Percentiles rank a stretch among this genome's conserved stretches.
Evolutionary conservation across 2,329 filamentous ascomycete genomes (phyloP).

Genomic region (Calcarisporium arbuscula): DNA sequence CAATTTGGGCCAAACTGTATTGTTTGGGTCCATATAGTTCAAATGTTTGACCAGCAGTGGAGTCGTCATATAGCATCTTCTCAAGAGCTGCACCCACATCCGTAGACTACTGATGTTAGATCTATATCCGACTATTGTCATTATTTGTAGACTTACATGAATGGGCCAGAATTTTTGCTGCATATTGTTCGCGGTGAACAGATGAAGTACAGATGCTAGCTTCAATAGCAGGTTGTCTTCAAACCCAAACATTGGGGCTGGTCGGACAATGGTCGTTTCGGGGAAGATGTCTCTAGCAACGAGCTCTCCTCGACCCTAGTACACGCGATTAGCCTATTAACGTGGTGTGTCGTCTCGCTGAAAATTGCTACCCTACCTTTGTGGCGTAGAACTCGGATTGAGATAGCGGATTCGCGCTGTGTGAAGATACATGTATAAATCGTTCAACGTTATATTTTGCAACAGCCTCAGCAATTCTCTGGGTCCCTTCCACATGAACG

Average conservation of each 20-base stretch:
- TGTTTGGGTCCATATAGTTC: slow-evolving; percentile 92
- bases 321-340: neutral
- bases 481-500: slow-evolving; percentile 85
- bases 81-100: slow-evolving; percentile 88
- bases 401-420: slow-evolving; percentile 78
- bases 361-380: slow-evolving; percentile 52
- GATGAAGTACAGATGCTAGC: slow-evolving; percentile 71
- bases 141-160: slow-evolving; percentile 53
- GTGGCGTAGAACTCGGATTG: slow-evolving; percentile 84
- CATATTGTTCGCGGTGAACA: slow-evolving; percentile 91
- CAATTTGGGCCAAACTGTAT: slow-evolving; percentile 84
- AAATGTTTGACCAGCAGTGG: slow-evolving; percentile 81
- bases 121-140: neutral
- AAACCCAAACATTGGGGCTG: slow-evolving; percentile 88
- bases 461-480: slow-evolving; percentile 87
- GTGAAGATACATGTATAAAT: slow-evolving; percentile 93
- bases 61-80: slow-evolving; percentile 85
- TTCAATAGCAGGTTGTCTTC: slow-evolving; percentile 88
- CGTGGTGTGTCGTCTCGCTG: neutral
- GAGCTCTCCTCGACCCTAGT: slow-evolving; percentile 69
- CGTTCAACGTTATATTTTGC: slow-evolving; percentile 98
- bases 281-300: slow-evolving; percentile 86
- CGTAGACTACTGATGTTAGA: slow-evolving; percentile 52
- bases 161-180: slow-evolving; percentile 86
- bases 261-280: slow-evolving; percentile 93